Evolutionary conservation across 768 basidiomycete species (phyloP).

Genomic region (Panaeolus cyanescens): DNA sequence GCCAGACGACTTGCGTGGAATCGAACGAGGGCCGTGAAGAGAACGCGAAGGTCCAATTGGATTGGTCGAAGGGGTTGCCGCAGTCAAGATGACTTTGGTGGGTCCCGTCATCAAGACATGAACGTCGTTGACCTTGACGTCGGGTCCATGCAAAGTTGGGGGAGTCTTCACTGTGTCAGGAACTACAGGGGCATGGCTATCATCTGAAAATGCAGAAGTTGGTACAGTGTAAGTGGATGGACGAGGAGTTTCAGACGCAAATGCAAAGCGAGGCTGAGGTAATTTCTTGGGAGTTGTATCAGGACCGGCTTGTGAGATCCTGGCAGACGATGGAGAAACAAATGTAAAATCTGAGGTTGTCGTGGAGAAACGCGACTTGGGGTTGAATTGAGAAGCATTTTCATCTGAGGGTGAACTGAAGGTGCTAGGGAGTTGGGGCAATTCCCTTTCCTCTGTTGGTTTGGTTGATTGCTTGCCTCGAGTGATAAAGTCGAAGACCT

Average conservation of each 20-base stretch:
- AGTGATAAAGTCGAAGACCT: conserved; percentile 74
- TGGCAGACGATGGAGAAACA: neutral
- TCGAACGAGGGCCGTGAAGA: conserved; percentile 45
- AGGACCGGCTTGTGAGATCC: neutral
- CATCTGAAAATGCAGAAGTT: conserved; percentile 23
- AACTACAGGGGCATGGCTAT: conserved; percentile 15
- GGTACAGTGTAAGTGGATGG: conserved; percentile 6
- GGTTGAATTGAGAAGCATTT: conserved; percentile 6
- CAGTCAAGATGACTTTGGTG: conserved; percentile 54
- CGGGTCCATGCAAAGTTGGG: conserved; percentile 11
- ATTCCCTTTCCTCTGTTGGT: conserved; percentile 34
- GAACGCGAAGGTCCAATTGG: conserved; percentile 35
- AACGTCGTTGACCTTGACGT: conserved; percentile 31
- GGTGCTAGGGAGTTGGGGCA: conserved; percentile 40
- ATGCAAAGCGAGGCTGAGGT: conserved; percentile 9
- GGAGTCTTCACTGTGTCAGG: conserved; percentile 3
- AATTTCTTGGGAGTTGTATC: conserved; percentile 16
- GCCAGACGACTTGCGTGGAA: conserved; percentile 31
- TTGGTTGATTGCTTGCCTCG: conserved; percentile 39
- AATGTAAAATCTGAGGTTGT: conserved; percentile 20
- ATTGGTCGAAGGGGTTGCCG: conserved; percentile 48
- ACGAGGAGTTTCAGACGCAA: conserved; percentile 14
- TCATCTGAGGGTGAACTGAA: conserved; percentile 43
- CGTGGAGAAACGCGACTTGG: conserved; percentile 25
- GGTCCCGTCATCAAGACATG: conserved; percentile 48